Conservation (phyloP, 305 asterid genomes). For the Fraxinus albicans region DNA sequence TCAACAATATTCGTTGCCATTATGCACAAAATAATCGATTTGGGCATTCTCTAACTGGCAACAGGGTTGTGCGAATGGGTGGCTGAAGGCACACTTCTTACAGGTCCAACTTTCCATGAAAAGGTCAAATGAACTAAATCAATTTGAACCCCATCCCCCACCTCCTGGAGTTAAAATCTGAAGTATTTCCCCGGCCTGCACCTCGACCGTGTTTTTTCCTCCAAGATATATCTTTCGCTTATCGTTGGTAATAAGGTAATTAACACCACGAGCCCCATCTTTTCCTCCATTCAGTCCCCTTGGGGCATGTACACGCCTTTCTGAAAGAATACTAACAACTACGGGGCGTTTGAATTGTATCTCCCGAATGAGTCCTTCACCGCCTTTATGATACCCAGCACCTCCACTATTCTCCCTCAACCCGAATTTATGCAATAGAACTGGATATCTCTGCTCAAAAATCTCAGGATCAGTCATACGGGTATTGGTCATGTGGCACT, state of each 20-base stretch:
- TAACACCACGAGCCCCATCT: conserved; percentile 79
- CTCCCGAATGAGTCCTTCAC: conserved; percentile 87
- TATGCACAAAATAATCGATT: background rate
- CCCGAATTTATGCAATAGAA: conserved; percentile 71
- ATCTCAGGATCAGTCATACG: conserved; percentile 99
- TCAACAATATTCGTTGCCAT: background rate
- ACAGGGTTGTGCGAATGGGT: background rate
- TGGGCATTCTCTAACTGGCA: background rate
- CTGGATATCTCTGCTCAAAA: conserved; percentile 96
- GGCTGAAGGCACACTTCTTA: background rate
- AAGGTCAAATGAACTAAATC: background rate
- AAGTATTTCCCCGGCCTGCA: conserved; percentile 80
- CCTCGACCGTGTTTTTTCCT: conserved; percentile 83
- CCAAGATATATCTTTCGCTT: conserved; percentile 70
- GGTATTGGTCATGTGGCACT: conserved; percentile 98
- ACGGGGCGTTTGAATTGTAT: conserved; percentile 74
- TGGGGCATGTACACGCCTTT: conserved; percentile 90
- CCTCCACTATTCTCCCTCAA: conserved; percentile 87
- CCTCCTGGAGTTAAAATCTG: conserved; percentile 94
- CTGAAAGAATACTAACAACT: conserved; percentile 85
- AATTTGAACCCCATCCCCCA: conserved; percentile 82
- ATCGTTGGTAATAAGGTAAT: conserved; percentile 67
- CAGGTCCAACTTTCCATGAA: background rate
- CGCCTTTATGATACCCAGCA: conserved; percentile 70
- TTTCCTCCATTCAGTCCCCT: conserved; percentile 81